Conservation (phyloP, 2,329 filamentous ascomycete species). For the Lachnellula cervina region DNA sequence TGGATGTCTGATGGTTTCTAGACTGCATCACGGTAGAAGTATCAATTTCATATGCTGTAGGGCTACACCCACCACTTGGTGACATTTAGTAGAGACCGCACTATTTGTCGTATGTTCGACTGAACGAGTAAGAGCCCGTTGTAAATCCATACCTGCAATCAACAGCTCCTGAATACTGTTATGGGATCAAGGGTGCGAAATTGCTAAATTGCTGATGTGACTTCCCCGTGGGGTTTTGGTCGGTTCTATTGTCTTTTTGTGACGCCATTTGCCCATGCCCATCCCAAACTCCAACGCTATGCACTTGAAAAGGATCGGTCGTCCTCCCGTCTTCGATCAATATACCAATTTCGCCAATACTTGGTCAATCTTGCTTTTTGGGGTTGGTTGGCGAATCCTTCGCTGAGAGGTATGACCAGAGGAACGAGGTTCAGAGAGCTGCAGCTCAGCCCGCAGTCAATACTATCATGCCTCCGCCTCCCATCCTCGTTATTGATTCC, state of each 20-base stretch:
- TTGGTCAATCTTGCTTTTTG: not conserved
- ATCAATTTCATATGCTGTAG: not conserved
- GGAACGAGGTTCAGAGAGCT: no score
- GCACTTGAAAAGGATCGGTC: constrained; percentile 3
- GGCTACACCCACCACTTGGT: not conserved
- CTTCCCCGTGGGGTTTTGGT: not conserved
- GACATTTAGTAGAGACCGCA: not conserved
- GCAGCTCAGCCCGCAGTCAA: not conserved
- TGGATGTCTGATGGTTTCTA: not conserved
- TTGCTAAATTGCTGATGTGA: no score
- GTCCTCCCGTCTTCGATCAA: not conserved
- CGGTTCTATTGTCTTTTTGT: not conserved
- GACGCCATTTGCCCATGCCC: not conserved
- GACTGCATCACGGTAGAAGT: not conserved
- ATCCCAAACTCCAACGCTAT: constrained; percentile 14
- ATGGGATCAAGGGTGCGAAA: no score
- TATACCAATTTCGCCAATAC: not conserved
- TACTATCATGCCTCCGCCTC: not conserved
- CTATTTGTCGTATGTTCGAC: not conserved
- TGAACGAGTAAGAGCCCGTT: not conserved
- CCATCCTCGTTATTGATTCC: constrained; percentile 45
- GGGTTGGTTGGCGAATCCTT: not conserved
- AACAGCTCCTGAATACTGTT: no score
- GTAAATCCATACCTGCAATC: not conserved
- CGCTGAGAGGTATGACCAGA: no score